Base-by-base conservation (phyloP, 352 stramenopile species). In the Phytopythium cucurbitacearum region DNA sequence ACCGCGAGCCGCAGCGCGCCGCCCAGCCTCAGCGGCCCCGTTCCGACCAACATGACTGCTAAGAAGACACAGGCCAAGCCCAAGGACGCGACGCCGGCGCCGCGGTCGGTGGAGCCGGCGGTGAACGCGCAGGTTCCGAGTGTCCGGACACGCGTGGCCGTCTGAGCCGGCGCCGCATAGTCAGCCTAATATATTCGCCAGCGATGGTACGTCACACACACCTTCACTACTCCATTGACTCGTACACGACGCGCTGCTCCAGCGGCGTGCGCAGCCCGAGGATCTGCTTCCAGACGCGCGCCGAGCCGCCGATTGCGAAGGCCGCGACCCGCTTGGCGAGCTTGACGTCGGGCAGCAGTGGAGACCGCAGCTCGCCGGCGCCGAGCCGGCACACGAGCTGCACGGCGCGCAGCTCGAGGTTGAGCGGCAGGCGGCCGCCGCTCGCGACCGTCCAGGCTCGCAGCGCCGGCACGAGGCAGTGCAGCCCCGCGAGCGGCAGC, bases 271-370 rank as follows among this genome's bases (percentile, higher is more conserved):
- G 34, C 33, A 83, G 48, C 33, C 70, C 72, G 15, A 56, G 62
- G 40, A 88, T 82, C 59, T 91, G 80, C 56, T 80, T 79, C 80
- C 80, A 91, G 40, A 89, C 59, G 7, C 77, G 70, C 63, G 50
- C 64, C 13, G 77, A 91, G 34, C 80, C 80, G 34, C 77, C 80
- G 40, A 91, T 50, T 1, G 67, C 65, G 47, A 87, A 91, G 16
- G 51, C 64, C 62, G 86, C 63, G 55, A 91, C 70, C 16, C 71
- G 71, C 44, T 86, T 86, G 12, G 80, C 35, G 4, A 74, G 47
- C 54, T 77, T 84, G 9, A 34, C 36, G 28, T 63, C 49, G 6
- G 11, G 40, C 9, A 40, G 16, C n/a, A 41, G 59, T 37, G 57
- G 60, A 32, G 62, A 56, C 8, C 35, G 53, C 12, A 57, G 10